Evolutionary conservation across 345 rosid genomes (phyloP), one percentile per base, ranked within the genome.

Genomic region (Eucalyptus caleyi): DNA sequence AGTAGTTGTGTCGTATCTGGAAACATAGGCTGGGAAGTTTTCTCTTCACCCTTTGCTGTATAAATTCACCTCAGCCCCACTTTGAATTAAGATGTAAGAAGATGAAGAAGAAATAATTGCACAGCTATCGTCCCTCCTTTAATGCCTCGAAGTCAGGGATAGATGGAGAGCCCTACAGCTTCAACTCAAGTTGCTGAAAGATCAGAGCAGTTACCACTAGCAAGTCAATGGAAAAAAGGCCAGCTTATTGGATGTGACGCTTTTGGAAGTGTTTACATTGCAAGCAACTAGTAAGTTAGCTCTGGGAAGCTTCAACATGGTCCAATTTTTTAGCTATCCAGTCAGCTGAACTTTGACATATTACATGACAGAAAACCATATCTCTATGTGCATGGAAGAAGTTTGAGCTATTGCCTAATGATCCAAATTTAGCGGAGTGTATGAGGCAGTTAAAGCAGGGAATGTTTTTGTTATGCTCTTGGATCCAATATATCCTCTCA

Each of bases 371-470:
- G 82, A 59, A 90, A 69, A 53, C 88, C 15, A 86, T 88, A 56
- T 0, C 5, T 82, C 86, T 88, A 23, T 90, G 89, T 85, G 91
- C 45, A 37, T 88, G 24, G 9, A 90, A 90, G 54, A 90, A 88
- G 37, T 89, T 88, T 44, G 69, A 56, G 54, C 40, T 90, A 67
- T 89, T 82, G 23, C 21, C 86, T 27, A 88, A 42, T 16, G 90
- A 88, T 86, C 86, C 86, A 53, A 59, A 89, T 44, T 90, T n/a
- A 18, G 86, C 42, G 19, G 82, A 90, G 89, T 60, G 89, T 54
- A 83, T 86, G 27, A 90, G 69, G 85, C 90, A 69, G 87, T 86
- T 90, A 8, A 72, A 88, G 54, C 87, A 90, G 91, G 91, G 88
- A 85, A 34, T 8, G n/a, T 19, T 60, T 49, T 40, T 19, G 12